Evolutionary conservation across 2,329 filamentous ascomycete species (phyloP).

Genomic region (Alternaria viburni): DNA sequence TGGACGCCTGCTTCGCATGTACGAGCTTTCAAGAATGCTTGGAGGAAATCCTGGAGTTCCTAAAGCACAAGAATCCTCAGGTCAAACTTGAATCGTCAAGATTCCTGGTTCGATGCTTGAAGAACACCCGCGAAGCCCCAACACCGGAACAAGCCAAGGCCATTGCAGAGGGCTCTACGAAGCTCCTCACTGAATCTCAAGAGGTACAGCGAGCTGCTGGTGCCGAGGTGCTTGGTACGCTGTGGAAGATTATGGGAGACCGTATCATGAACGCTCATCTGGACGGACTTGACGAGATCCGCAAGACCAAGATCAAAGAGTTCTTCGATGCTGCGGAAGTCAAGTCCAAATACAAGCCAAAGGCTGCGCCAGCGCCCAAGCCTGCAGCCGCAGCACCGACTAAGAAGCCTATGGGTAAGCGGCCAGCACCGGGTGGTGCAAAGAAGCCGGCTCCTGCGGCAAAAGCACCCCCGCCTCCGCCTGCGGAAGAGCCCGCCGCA

Average conservation of each 20-base stretch:
- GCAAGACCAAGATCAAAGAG: conserved; percentile 95
- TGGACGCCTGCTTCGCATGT: conserved; percentile 72
- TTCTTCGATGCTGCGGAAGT: conserved; percentile 83
- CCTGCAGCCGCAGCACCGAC: conserved; percentile 56
- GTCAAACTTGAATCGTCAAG: conserved; percentile 95
- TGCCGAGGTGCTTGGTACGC: conserved; percentile 87
- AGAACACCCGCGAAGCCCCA: conserved; percentile 82
- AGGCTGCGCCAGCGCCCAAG: conserved; percentile 68
- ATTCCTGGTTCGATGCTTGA: conserved; percentile 87
- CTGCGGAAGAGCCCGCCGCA: conserved; percentile 56
- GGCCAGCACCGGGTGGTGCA: conserved; percentile 56
- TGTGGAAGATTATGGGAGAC: conserved; percentile 99
- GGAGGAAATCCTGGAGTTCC: conserved; percentile 85
- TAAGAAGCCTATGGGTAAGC: conserved; percentile 56
- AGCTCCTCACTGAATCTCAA: conserved; percentile 86
- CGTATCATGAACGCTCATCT: conserved; percentile 92
- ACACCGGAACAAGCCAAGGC: conserved; percentile 80
- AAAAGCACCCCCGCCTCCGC: conserved; percentile 46
- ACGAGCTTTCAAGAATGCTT: conserved; percentile 82
- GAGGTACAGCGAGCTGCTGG: conserved; percentile 86
- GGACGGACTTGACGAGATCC: conserved; percentile 91
- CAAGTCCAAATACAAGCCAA: conserved; percentile 90
- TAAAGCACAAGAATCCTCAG: conserved; percentile 95
- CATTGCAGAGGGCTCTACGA: conserved; percentile 88
- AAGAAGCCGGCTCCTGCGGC: conserved; percentile 59